Percentiles rank a stretch among this genome's conserved stretches.
Conservation (phyloP, 805 yeast species). For the Debaryomyces castellii region DNA sequence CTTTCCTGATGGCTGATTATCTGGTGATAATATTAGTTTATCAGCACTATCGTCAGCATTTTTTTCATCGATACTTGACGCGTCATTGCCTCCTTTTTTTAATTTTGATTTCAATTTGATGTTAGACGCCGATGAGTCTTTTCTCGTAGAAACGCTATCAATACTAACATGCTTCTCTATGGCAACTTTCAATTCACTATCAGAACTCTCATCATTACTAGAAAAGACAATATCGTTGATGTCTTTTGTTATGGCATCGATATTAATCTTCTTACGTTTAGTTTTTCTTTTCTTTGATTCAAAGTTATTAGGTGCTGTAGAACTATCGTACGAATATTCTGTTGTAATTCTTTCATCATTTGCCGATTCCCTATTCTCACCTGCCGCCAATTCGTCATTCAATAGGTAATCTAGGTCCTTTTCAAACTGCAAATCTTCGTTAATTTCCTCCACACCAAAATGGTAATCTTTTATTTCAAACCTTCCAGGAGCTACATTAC, state of each 20-base stretch:
- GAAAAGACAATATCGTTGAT: constrained; percentile 24
- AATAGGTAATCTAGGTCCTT: constrained; percentile 29
- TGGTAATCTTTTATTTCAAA: neutral
- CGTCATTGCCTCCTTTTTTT: too few relatives aligned
- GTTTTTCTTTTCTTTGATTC: neutral
- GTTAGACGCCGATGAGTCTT: neutral
- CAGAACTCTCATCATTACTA: constrained; percentile 22
- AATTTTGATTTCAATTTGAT: neutral
- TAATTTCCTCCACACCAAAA: neutral
- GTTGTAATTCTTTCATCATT: neutral
- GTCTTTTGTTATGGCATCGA: constrained; percentile 28
- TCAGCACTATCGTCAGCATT: too few relatives aligned
- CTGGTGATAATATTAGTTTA: too few relatives aligned
- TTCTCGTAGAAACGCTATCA: neutral
- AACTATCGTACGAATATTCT: neutral
- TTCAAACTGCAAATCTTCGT: constrained; percentile 22
- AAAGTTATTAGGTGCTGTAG: neutral
- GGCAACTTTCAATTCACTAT: neutral
- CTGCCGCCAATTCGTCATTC: constrained; percentile 7
- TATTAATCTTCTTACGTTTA: constrained; percentile 9
- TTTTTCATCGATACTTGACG: too few relatives aligned
- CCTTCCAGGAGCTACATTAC: neutral
- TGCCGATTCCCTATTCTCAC: neutral
- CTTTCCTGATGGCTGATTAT: too few relatives aligned
- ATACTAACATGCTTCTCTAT: neutral